Conservation (phyloP, 129 eudicot genomes). For the Lonicera japonica region DNA sequence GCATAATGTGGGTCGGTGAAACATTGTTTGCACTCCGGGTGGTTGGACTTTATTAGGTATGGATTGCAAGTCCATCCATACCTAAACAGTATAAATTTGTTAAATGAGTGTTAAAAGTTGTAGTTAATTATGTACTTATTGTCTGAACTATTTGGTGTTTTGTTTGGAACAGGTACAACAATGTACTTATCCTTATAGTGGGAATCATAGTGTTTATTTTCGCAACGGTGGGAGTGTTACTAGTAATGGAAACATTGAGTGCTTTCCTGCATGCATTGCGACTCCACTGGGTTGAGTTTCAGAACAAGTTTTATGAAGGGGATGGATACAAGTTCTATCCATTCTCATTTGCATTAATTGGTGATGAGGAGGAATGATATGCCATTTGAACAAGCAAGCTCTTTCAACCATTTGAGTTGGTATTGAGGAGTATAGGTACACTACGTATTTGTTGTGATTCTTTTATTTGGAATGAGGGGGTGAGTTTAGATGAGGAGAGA, state of each 20-base stretch:
- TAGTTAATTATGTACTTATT: too few species aligned
- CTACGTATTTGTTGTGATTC: not conserved
- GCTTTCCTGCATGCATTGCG: slow-evolving; percentile 92
- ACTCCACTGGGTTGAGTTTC: slow-evolving; percentile 98
- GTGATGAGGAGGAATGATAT: slow-evolving; percentile 65
- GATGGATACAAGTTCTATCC: slow-evolving; percentile 90
- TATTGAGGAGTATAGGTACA: not conserved
- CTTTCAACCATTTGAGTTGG: not conserved
- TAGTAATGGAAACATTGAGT: slow-evolving; percentile 95
- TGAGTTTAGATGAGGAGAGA: not conserved
- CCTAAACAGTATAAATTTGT: too few species aligned
- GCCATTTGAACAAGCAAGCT: not conserved
- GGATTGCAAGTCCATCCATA: too few species aligned
- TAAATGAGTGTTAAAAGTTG: too few species aligned
- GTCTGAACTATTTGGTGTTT: not conserved
- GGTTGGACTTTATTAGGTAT: too few species aligned
- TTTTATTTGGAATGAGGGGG: not conserved
- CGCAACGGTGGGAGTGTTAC: slow-evolving; percentile 90
- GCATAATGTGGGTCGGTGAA: too few species aligned
- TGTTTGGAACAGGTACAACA: slow-evolving; percentile 52
- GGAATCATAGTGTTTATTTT: slow-evolving; percentile 67
- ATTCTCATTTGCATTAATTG: slow-evolving; percentile 54
- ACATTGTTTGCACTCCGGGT: too few species aligned
- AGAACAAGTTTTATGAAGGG: slow-evolving; percentile 92
- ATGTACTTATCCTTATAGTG: slow-evolving; percentile 40